A percentile compares a stretch with the other conserved stretches of the same genome.
Evolutionary conservation across 1,139 yeast genomes (phyloP).

Genomic region (Diutina sp.): DNA sequence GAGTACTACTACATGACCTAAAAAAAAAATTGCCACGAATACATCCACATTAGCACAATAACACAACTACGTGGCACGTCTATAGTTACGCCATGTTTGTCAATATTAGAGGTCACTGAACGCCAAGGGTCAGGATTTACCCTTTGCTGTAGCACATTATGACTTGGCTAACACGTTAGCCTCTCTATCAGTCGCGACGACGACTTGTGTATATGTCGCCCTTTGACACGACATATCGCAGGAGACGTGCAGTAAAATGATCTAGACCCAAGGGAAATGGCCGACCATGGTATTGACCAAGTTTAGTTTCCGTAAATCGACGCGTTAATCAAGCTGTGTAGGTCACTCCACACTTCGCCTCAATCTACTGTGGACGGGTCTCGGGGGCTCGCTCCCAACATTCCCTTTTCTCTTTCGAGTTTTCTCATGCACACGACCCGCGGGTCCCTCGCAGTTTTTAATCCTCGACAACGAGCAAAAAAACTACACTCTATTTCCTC

Average conservation of each 20-base stretch:
- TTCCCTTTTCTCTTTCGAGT: background rate
- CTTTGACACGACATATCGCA: background rate
- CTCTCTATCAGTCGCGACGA: background rate
- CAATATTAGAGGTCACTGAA: background rate
- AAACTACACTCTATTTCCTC: background rate
- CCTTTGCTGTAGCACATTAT: too few species aligned
- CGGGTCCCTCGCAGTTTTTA: constrained; percentile 2
- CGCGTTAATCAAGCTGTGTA: background rate
- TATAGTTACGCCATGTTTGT: background rate
- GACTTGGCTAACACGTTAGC: background rate
- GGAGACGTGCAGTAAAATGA: background rate
- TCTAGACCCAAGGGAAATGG: background rate
- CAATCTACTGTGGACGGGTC: background rate
- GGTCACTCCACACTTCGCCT: background rate
- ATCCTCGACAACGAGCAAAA: constrained; percentile 1
- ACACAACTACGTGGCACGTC: background rate
- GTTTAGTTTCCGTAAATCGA: background rate
- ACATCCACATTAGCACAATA: background rate
- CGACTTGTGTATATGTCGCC: background rate
- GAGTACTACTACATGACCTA: background rate
- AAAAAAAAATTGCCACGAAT: background rate
- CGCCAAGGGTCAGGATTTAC: background rate
- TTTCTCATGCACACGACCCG: constrained; percentile 2
- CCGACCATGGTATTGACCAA: background rate
- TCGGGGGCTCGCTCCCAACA: background rate